These are phyloP conservation scores for Pestalotiopsis sp. DNA, from an alignment of 2,329 filamentous ascomycete species.

Conservation along the genomic window DNA sequence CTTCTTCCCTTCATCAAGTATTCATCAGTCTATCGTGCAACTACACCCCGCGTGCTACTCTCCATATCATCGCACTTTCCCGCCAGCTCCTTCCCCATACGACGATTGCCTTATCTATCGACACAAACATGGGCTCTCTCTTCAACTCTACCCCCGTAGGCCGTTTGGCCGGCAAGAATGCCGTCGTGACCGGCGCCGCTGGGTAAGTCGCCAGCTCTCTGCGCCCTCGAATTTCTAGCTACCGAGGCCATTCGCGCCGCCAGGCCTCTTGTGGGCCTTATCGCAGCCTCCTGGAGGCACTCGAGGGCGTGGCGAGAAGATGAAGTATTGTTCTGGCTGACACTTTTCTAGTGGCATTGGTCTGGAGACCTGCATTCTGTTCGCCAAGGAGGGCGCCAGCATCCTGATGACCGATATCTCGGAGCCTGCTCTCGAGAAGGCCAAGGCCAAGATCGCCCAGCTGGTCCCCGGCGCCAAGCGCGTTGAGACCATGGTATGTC, in stretches of 20 bases:
- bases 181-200: conserved; percentile 80
- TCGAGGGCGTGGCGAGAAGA: not conserved
- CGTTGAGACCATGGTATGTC: conserved; percentile 60
- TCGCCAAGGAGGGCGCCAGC: conserved; percentile 83
- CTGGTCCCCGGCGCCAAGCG: conserved; percentile 64
- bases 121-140: conserved; percentile 29
- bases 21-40: not conserved
- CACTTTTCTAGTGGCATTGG: conserved; percentile 73
- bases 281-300: not conserved
- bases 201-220: conserved; percentile 60
- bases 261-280: not conserved
- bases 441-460: conserved; percentile 73
- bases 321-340: not conserved
- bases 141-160: conserved; percentile 34
- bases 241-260: not conserved
- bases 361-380: conserved; percentile 88
- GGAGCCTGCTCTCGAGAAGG: conserved; percentile 74
- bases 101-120: not conserved
- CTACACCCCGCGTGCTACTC: not conserved
- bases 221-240: not conserved
- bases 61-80: not conserved
- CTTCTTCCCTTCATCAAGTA: not conserved
- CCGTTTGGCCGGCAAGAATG: conserved; percentile 63
- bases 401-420: conserved; percentile 88
- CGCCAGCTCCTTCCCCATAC: not conserved